Percentiles rank a stretch among this genome's conserved stretches.
Evolutionary conservation across 768 basidiomycete species (phyloP).

Genomic region (Tulasnella sp.): DNA sequence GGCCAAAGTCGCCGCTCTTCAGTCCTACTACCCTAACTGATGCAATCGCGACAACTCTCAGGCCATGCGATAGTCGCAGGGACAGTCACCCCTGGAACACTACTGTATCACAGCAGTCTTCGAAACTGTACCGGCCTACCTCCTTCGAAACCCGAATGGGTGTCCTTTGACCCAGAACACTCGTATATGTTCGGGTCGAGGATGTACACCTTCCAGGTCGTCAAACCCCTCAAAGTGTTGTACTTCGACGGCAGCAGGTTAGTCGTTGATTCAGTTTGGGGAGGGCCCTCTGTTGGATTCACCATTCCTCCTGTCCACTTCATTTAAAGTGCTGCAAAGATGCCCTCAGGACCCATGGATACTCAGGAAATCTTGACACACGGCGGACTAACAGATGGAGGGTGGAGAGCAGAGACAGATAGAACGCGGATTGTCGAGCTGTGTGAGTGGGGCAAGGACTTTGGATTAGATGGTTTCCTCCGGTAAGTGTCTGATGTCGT

Average conservation of each 20-base stretch:
- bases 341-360: constrained; percentile 8
- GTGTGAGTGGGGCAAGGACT: not conserved
- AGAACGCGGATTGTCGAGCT: not conserved
- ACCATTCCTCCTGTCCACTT: too few species aligned
- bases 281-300: too few species aligned
- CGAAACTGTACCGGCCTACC: not conserved
- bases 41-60: not conserved
- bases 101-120: constrained; percentile 11
- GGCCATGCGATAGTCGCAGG: constrained; percentile 12
- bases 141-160: constrained; percentile 4
- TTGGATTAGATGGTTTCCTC: not conserved
- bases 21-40: not conserved
- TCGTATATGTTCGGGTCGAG: constrained; percentile 9
- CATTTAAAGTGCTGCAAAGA: constrained; percentile 10
- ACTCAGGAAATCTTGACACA: constrained; percentile 1
- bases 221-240: constrained; percentile 1
- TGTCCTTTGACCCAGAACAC: constrained; percentile 13
- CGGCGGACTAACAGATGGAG: not conserved
- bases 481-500: too few species aligned
- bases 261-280: too few species aligned
- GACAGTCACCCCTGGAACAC: constrained; percentile 9
- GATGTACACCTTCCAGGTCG: constrained; percentile 7
- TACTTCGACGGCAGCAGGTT: constrained; percentile 14
- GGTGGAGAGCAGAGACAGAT: not conserved
- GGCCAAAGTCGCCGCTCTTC: too few species aligned